Evolutionary conservation across 164 flowering plant species (phyloP), one percentile per base, ranked within the genome.

Genomic region (Chloranthus sessilifolius): DNA sequence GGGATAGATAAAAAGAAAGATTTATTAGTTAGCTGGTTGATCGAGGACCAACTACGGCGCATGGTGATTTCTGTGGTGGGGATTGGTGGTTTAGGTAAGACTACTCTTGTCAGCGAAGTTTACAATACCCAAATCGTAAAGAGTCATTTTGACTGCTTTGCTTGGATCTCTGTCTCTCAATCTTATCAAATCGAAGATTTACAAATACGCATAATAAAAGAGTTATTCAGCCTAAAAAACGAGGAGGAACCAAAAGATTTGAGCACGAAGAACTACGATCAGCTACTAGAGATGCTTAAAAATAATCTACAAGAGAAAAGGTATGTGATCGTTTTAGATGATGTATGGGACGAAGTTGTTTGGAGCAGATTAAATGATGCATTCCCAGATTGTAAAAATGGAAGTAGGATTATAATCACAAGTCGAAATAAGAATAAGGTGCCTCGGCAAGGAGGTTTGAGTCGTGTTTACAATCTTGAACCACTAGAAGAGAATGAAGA

Each of bases 311-410:
- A 19, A 2, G 25, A 20, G 14, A 43, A 43, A 25, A 43, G 26
- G 8, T 43, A 43, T 17, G 8, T 43, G 47, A 11, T 43, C 5
- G 47, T 43, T 1, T 43, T 43, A 20, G 47, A 43, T 43, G 47
- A 43, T 43, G 19, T 43, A 14, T 43, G 47, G 47, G 21, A 0
- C 10, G 21, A 3, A 20, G 27, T 14, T 14, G 25, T 20, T 5
- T 43, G 47, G 47, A 1, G 21, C 4, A 25, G 20, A 5, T 1
- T 43, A 1, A 24, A 43, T 14, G 15, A 43, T 43, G 47, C 47
- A 4, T 21, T 43, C 8, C 47, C 47, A 0, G 47, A 43, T 43
- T 3, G 17, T 3, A 9, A 21, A 5, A 43, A 43, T 43, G 47
- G 47, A 6, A 43, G 47, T 10, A 43, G 47, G 27, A 14, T 43